A percentile compares a stretch with the other conserved stretches of the same genome.
Conservation (phyloP, 257 asterid species). For the Eucommia ulmoides region DNA sequence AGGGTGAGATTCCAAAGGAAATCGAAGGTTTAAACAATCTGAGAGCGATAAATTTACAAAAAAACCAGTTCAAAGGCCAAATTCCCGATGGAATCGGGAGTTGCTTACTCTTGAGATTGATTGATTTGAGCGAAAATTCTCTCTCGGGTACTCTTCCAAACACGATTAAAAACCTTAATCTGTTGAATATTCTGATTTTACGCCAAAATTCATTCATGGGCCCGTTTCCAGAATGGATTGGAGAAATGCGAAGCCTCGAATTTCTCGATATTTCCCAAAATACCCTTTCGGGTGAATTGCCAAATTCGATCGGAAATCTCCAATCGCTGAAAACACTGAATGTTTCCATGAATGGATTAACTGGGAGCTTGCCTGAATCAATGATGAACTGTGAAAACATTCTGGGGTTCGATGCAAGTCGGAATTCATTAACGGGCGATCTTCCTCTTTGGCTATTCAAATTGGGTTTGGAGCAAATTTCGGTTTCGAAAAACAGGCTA, state of each 20-base stretch:
- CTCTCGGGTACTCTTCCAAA: slow-evolving; percentile 54
- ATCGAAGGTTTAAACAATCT: slow-evolving; percentile 44
- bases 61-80: slow-evolving; percentile 43
- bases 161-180: slow-evolving; percentile 57
- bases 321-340: slow-evolving; percentile 49
- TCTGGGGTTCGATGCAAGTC: slow-evolving; percentile 45
- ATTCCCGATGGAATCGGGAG: slow-evolving; percentile 61
- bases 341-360: slow-evolving; percentile 40
- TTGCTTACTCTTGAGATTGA: slow-evolving; percentile 44
- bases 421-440: slow-evolving; percentile 40
- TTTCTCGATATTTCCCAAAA: slow-evolving; percentile 58
- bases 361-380: slow-evolving; percentile 54
- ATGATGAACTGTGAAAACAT: slow-evolving; percentile 43
- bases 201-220: slow-evolving; percentile 37
- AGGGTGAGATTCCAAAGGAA: slow-evolving; percentile 51
- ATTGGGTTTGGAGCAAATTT: slow-evolving; percentile 45
- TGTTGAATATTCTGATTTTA: slow-evolving; percentile 38
- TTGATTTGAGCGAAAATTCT: slow-evolving; percentile 56
- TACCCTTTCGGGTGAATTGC: slow-evolving; percentile 44
- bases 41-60: slow-evolving; percentile 43
- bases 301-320: slow-evolving; percentile 47
- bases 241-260: slow-evolving; percentile 61
- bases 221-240: slow-evolving; percentile 61
- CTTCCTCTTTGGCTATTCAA: slow-evolving; percentile 48
- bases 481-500: slow-evolving; percentile 42